Percentiles rank a stretch among this genome's conserved stretches.
Conservation (phyloP, 371 early-diverging fungal genomes). For the Actinomucor elegans region DNA sequence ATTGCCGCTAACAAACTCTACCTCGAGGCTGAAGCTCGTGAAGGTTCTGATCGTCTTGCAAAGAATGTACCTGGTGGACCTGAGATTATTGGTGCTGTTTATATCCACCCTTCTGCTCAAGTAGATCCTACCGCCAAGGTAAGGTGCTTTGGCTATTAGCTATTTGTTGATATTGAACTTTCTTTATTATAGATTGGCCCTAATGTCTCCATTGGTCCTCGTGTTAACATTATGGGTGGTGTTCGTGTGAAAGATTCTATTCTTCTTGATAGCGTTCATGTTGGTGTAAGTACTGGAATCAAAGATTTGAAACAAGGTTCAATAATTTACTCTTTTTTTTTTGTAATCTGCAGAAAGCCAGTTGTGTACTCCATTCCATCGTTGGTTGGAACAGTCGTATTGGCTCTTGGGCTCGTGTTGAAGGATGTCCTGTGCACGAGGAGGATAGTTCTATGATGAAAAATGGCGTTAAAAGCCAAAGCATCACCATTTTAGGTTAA, state of each 20-base stretch:
- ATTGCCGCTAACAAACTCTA: slow-evolving; percentile 91
- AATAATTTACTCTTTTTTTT: background rate
- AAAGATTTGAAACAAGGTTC: background rate
- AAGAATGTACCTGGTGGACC: slow-evolving; percentile 55
- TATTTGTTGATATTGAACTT: background rate
- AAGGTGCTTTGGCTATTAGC: background rate
- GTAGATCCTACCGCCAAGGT: slow-evolving; percentile 87
- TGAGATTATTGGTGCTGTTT: slow-evolving; percentile 88
- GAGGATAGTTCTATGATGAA: slow-evolving; percentile 70
- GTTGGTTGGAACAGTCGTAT: slow-evolving; percentile 96
- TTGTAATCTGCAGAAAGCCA: slow-evolving; percentile 40
- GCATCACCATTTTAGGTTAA: slow-evolving; percentile 84
- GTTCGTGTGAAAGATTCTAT: slow-evolving; percentile 94
- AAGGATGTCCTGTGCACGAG: slow-evolving; percentile 74
- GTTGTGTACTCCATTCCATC: slow-evolving; percentile 88
- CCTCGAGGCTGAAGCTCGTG: slow-evolving; percentile 73
- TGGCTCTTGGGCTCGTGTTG: slow-evolving; percentile 92
- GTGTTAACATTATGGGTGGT: slow-evolving; percentile 89
- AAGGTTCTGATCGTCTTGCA: slow-evolving; percentile 66
- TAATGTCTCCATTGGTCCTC: slow-evolving; percentile 95
- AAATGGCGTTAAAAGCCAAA: slow-evolving; percentile 92
- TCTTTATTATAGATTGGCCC: slow-evolving; percentile 79
- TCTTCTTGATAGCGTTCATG: slow-evolving; percentile 90
- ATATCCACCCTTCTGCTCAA: slow-evolving; percentile 91
- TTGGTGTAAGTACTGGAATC: slow-evolving; percentile 58